A percentile compares a stretch with the other conserved stretches of the same genome.
These are phyloP conservation scores for Trichothecium roseum DNA, from an alignment of 2,329 filamentous ascomycete genomes.

Conservation along the genomic window DNA sequence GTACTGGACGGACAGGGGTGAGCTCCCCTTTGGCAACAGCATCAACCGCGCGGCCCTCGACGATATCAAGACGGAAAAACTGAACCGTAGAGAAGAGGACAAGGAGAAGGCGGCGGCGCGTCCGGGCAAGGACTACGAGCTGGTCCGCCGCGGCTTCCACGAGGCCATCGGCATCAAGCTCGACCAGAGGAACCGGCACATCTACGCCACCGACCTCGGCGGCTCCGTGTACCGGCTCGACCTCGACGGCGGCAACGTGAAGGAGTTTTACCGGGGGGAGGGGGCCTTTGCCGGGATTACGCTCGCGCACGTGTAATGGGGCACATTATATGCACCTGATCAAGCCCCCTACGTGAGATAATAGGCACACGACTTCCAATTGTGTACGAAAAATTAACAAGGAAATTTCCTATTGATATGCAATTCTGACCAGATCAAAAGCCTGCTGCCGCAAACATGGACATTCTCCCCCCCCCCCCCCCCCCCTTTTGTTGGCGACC, in stretches of 20 bases:
- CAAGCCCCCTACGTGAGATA: no score
- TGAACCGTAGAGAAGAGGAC: no score
- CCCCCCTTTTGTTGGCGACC: no score
- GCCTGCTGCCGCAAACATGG: no score
- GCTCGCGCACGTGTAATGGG: neutral
- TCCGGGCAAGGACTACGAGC: constrained; percentile 13
- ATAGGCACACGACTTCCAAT: no score
- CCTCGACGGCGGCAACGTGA: constrained; percentile 18
- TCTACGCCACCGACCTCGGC: constrained; percentile 29
- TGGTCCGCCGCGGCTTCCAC: constrained; percentile 24
- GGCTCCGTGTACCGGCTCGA: constrained; percentile 25
- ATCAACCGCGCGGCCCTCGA: constrained; percentile 29
- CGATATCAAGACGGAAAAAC: constrained; percentile 2
- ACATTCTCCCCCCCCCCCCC: no score
- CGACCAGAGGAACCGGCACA: constrained; percentile 20
- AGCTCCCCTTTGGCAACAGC: constrained; percentile 42
- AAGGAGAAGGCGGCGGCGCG: constrained; percentile 1
- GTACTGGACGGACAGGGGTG: constrained; percentile 53
- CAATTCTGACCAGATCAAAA: no score
- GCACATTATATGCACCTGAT: no score
- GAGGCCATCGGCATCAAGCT: constrained; percentile 36
- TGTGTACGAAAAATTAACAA: no score
- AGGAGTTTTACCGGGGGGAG: constrained; percentile 11
- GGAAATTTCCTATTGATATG: no score
- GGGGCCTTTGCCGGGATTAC: neutral